Percentiles rank a stretch among this genome's conserved stretches.
phyloP scores from a whole-genome alignment of 2,329 filamentous ascomycete species.

The Epichloe uncinata region DNA sequence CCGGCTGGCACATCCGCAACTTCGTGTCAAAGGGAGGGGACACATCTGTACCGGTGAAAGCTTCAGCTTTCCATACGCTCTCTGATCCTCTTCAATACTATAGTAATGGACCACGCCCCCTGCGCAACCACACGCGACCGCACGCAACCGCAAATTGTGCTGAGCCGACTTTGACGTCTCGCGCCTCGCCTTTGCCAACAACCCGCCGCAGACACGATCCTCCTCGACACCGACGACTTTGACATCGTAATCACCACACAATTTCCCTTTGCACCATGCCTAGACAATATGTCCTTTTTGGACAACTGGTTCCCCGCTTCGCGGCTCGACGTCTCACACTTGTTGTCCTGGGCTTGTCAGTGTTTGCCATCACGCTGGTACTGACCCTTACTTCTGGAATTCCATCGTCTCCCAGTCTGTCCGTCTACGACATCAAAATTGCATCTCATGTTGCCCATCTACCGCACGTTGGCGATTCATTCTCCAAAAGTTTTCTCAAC shows the following conservation, averaged over 20 bases:
- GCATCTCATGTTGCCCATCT: slow-evolving; percentile 24
- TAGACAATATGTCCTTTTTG: slow-evolving; percentile 24
- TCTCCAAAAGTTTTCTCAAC: slow-evolving; percentile 40
- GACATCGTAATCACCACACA: neutral
- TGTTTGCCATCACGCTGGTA: slow-evolving; percentile 42
- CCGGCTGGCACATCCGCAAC: neutral
- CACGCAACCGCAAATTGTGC: neutral
- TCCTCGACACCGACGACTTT: neutral
- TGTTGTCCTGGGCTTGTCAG: slow-evolving; percentile 34
- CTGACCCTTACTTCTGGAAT: slow-evolving; percentile 36
- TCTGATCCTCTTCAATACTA: neutral
- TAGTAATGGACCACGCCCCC: neutral
- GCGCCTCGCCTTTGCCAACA: no score
- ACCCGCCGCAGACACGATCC: neutral
- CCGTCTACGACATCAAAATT: slow-evolving; percentile 35
- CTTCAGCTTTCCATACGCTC: neutral
- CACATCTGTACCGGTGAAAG: neutral
- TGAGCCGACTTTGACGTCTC: neutral
- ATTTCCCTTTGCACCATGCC: slow-evolving; percentile 15
- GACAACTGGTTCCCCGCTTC: slow-evolving; percentile 36
- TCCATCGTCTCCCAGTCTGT: slow-evolving; percentile 35
- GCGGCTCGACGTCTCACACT: slow-evolving; percentile 38
- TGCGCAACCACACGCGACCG: neutral
- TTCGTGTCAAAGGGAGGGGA: neutral
- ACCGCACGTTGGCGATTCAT: slow-evolving; percentile 18